Base-by-base conservation (phyloP, 345 rosid genomes). In the Anacardium occidentale region DNA sequence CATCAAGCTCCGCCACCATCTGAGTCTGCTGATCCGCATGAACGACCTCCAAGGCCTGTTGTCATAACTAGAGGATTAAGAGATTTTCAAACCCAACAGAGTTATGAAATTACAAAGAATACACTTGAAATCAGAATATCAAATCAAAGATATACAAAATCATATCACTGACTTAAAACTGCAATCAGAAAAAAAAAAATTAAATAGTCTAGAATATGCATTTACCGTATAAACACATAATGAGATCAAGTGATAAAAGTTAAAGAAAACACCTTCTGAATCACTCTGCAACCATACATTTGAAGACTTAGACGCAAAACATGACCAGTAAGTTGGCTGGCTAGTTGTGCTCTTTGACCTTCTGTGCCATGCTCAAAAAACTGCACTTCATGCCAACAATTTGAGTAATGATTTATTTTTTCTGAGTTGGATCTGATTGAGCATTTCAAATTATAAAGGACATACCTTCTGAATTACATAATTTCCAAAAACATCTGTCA, bases 401-500 rank as follows among this genome's bases (percentile, higher is more conserved):
- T 37, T 68, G 63, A 62, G 61, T 62, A 70, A 76, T 66, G 58
- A 69, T 52, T 48, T 22, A 53, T 59, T 1, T 40, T 21, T 22
- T 18, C 25, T 42, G 66, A 74, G 62, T 32, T 34, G 15, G 26
- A 21, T 20, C 48, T 45, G 22, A 11, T 42, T 52, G 15, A 59
- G 51, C 42, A 72, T 77, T 63, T 70, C 40, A 48, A 20, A 50
- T 60, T 65, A 60, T 69, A 34, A 42, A 40, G 66, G 32, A 71
- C 40, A 37, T 85, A 91, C 98, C 80, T 92, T 92, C 80, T 95
- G 99, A 82, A 95, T 88, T 71, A 92, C 97, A 69, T 92, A 95
- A 82, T 95, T 95, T 72, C 99, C 99, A 75, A 95, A 95, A 51
- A 91, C 99, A 86, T 95, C 99, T n/a, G 97, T 90, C 99, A 95